Evolutionary conservation across 2,329 filamentous ascomycete species (phyloP).

Genomic region (Coniochaeta sp.): DNA sequence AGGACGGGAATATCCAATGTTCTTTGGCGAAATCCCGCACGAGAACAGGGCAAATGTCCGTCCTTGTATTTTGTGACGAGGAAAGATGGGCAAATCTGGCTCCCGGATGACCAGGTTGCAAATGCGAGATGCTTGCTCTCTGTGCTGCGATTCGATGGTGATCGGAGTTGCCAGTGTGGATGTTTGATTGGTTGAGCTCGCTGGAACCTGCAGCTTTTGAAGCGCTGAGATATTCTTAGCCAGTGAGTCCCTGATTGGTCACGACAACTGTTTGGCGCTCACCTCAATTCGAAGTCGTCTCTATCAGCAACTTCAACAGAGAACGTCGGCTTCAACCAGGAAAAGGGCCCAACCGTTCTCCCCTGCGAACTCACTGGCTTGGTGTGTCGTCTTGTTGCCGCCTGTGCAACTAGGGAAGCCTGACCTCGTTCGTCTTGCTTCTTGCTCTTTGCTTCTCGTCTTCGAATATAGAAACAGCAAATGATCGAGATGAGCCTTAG

Average conservation of each 20-base stretch:
- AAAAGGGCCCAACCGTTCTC: background rate
- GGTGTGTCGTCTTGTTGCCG: background rate
- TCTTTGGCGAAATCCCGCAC: too few species aligned
- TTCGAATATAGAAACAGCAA: background rate
- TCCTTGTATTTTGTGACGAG: background rate
- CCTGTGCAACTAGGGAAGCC: background rate
- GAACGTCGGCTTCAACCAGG: background rate
- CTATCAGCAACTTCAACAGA: background rate
- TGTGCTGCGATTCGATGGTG: background rate
- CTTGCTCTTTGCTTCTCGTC: background rate
- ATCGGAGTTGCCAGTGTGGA: background rate
- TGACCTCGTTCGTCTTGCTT: background rate
- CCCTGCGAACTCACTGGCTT: background rate
- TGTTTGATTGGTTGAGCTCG: background rate
- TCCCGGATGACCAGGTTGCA: background rate
- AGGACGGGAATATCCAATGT: too few species aligned
- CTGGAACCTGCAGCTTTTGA: background rate
- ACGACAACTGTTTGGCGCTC: background rate
- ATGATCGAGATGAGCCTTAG: background rate
- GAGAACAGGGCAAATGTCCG: background rate
- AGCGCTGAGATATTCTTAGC: constrained; percentile 3
- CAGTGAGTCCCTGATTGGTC: background rate
- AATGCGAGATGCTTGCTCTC: too few species aligned
- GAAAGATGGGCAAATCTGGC: background rate
- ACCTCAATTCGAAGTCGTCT: background rate